Evolutionary conservation across 495 filamentous ascomycete species (phyloP).

Genomic region (Bombardia bombarda): DNA sequence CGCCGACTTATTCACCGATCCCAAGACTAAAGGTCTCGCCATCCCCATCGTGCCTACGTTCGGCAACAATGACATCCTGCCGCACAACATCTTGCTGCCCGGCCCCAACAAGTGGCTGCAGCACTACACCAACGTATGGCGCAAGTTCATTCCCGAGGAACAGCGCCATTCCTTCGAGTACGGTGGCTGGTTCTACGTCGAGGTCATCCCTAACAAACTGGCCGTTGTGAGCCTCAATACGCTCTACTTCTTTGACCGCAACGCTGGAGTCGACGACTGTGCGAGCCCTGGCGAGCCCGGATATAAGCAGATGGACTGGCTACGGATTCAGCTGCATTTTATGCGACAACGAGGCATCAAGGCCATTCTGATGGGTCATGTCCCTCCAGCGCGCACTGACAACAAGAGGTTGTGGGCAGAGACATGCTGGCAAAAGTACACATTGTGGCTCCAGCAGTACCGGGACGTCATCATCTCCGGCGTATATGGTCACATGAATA

Average conservation of each 20-base stretch:
- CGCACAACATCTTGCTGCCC: slow-evolving; percentile 83
- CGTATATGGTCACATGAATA: slow-evolving; percentile 95
- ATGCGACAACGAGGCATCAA: slow-evolving; percentile 83
- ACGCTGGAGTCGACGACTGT: slow-evolving; percentile 88
- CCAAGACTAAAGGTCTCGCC: slow-evolving; percentile 40
- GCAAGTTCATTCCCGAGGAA: slow-evolving; percentile 79
- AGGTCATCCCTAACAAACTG: slow-evolving; percentile 80
- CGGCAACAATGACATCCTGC: slow-evolving; percentile 96
- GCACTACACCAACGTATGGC: slow-evolving; percentile 67
- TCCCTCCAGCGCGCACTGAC: slow-evolving; percentile 77
- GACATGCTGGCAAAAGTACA: slow-evolving; percentile 97
- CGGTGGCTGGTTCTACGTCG: slow-evolving; percentile 89
- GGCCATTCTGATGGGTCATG: slow-evolving; percentile 88
- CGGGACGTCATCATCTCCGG: slow-evolving; percentile 78
- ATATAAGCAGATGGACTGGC: slow-evolving; percentile 93
- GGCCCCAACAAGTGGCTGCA: slow-evolving; percentile 83
- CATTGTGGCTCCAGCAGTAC: slow-evolving; percentile 80
- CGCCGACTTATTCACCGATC: slow-evolving; percentile 56
- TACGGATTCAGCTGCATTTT: slow-evolving; percentile 82
- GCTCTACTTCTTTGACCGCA: slow-evolving; percentile 89
- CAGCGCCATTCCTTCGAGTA: slow-evolving; percentile 87
- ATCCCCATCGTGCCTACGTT: slow-evolving; percentile 85
- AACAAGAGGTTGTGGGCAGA: slow-evolving; percentile 82
- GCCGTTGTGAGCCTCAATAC: slow-evolving; percentile 95
- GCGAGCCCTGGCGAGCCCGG: slow-evolving; percentile 68